Evolutionary conservation across 495 filamentous ascomycete species (phyloP).

Genomic region (Geopyxis carbonaria): DNA sequence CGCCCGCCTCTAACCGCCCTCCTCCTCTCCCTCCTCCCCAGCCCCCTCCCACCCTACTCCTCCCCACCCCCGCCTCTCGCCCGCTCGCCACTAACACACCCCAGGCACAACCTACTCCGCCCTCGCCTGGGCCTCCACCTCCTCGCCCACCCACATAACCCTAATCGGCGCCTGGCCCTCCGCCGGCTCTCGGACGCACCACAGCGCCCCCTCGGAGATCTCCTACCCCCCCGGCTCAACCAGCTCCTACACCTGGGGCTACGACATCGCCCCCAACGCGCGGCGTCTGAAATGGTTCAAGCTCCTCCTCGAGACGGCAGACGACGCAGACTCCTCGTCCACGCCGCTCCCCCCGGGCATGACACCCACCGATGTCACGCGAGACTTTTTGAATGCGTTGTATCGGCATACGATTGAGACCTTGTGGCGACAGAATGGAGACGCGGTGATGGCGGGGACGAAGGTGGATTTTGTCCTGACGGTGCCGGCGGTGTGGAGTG

Average conservation of each 20-base stretch:
- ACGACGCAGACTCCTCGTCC: constrained; percentile 30
- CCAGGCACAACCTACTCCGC: constrained; percentile 8
- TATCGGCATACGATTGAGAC: constrained; percentile 57
- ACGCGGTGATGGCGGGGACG: constrained; percentile 42
- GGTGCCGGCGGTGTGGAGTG: constrained; percentile 61
- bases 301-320: constrained; percentile 50
- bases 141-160: constrained; percentile 4
- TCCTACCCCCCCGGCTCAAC: constrained; percentile 28
- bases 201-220: constrained; percentile 47
- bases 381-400: constrained; percentile 49
- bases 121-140: constrained; percentile 7
- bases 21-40: constrained; percentile 6
- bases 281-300: constrained; percentile 57
- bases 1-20: background rate
- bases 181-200: constrained; percentile 5
- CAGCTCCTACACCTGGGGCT: constrained; percentile 47
- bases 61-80: background rate
- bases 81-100: background rate
- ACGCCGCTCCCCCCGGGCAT: constrained; percentile 5
- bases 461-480: constrained; percentile 53
- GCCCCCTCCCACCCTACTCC: constrained; percentile 3
- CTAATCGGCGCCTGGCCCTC: constrained; percentile 7
- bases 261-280: constrained; percentile 56
- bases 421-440: constrained; percentile 41
- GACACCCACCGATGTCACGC: constrained; percentile 15